Evolutionary conservation across 2,329 filamentous ascomycete species (phyloP).

Genomic region (Trichothecium roseum): DNA sequence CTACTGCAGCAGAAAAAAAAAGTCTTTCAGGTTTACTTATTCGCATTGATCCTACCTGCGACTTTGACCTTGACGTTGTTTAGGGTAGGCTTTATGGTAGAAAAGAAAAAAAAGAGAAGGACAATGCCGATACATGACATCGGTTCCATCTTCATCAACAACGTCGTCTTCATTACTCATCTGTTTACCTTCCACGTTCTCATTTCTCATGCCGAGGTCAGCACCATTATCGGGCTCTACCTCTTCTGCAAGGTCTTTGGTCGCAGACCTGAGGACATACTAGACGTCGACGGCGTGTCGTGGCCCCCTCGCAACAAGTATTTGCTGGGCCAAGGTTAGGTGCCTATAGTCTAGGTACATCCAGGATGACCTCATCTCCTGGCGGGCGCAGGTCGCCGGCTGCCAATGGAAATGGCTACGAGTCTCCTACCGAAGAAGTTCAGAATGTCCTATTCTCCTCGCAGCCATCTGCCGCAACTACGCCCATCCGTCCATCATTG

Average conservation of each 20-base stretch:
- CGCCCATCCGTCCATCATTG: conserved; percentile 6
- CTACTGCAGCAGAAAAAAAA: too few species aligned
- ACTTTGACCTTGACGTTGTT: too few species aligned
- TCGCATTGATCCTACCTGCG: too few species aligned
- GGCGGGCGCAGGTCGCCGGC: too few species aligned
- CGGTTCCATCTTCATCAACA: conserved; percentile 38
- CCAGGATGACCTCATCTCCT: neutral
- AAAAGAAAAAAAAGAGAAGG: neutral
- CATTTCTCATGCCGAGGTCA: conserved; percentile 36
- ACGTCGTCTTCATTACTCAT: conserved; percentile 43
- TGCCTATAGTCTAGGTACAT: too few species aligned
- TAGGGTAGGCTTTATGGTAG: neutral
- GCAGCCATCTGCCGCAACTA: conserved; percentile 1
- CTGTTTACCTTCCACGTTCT: conserved; percentile 42
- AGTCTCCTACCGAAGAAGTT: conserved; percentile 25
- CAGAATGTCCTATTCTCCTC: conserved; percentile 16
- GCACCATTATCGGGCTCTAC: conserved; percentile 35
- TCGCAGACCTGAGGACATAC: conserved; percentile 34
- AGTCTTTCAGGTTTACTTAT: too few species aligned
- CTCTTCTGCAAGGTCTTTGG: conserved; percentile 36
- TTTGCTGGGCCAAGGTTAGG: too few species aligned
- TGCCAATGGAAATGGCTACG: conserved; percentile 19
- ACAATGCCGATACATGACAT: conserved; percentile 41
- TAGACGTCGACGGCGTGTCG: neutral
- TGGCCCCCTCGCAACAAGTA: conserved; percentile 1